phyloP scores from a whole-genome alignment of 805 yeast genomes.

The Pichia californica region DNA sequence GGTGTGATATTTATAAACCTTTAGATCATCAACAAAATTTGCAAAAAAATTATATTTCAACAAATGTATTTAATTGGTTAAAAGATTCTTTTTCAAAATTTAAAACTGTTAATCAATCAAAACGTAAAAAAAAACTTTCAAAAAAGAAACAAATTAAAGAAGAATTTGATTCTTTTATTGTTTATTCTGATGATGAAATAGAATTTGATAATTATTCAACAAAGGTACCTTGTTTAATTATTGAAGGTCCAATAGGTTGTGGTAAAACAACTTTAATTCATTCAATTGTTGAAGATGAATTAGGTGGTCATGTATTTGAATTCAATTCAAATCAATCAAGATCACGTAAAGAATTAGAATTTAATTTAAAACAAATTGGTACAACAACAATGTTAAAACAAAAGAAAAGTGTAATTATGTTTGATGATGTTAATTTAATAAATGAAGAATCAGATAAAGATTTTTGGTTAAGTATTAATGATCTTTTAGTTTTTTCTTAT shows the following conservation, averaged over 20 bases:
- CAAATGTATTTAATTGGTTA: slow-evolving; percentile 35
- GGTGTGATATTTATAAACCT: slow-evolving; percentile 44
- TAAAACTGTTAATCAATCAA: slow-evolving; percentile 23
- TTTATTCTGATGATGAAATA: slow-evolving; percentile 25
- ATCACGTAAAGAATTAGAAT: slow-evolving; percentile 61
- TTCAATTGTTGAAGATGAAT: slow-evolving; percentile 50
- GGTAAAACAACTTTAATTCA: slow-evolving; percentile 76
- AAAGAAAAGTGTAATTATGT: slow-evolving; percentile 56
- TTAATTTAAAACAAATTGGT: slow-evolving; percentile 66
- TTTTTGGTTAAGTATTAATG: slow-evolving; percentile 71
- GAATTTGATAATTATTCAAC: slow-evolving; percentile 27
- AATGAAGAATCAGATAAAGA: slow-evolving; percentile 64
- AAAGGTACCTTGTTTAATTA: slow-evolving; percentile 56
- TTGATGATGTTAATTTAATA: slow-evolving; percentile 82
- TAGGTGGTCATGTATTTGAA: slow-evolving; percentile 73
- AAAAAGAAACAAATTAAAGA: slow-evolving; percentile 16
- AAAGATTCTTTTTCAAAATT: slow-evolving; percentile 31
- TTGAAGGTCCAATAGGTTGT: slow-evolving; percentile 65
- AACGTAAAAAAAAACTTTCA: slow-evolving; percentile 20
- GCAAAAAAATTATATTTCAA: slow-evolving; percentile 23
- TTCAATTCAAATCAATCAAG: slow-evolving; percentile 70
- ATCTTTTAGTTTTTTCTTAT: slow-evolving; percentile 39
- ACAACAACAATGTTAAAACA: slow-evolving; percentile 75
- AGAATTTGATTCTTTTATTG: slow-evolving; percentile 34
- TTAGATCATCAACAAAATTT: slow-evolving; percentile 29